Evolutionary conservation across 352 stramenopile genomes (phyloP).

Genomic region (Globisporangium iwayamae): DNA sequence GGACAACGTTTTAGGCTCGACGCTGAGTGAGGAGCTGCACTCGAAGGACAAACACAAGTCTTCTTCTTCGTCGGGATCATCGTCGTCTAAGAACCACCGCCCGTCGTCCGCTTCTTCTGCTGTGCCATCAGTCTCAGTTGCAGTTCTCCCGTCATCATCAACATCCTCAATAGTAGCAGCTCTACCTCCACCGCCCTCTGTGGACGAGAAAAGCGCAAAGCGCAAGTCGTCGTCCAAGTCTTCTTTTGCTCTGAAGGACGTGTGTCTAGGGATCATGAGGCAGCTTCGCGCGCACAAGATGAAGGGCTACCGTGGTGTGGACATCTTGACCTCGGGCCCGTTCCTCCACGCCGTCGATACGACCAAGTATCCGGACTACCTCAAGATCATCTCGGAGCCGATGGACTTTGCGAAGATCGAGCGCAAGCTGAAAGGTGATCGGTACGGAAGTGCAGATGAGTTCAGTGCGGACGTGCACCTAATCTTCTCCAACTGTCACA

Average conservation of each 20-base stretch:
- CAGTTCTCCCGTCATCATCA: neutral
- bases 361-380: slow-evolving; percentile 84
- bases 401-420: slow-evolving; percentile 90
- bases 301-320: slow-evolving; percentile 77
- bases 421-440: slow-evolving; percentile 81
- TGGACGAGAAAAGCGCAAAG: slow-evolving; percentile 24
- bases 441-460: slow-evolving; percentile 70
- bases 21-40: slow-evolving; percentile 21
- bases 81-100: slow-evolving; percentile 19
- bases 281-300: slow-evolving; percentile 79
- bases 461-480: slow-evolving; percentile 84
- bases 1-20: slow-evolving; percentile 30
- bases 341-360: slow-evolving; percentile 84
- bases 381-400: slow-evolving; percentile 72
- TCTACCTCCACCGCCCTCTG: neutral
- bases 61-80: slow-evolving; percentile 22
- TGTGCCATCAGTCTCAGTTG: neutral
- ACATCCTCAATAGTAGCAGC: neutral
- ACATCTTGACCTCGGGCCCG: slow-evolving; percentile 74
- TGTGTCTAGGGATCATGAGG: slow-evolving; percentile 69
- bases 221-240: slow-evolving; percentile 39
- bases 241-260: slow-evolving; percentile 54
- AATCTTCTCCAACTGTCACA: slow-evolving; percentile 88
- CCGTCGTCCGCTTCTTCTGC: slow-evolving; percentile 24
- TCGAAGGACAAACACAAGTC: slow-evolving; percentile 44